A percentile compares a stretch with the other conserved stretches of the same genome.
phyloP scores from a whole-genome alignment of 139 green algal species.

The Pleodorina starrii region DNA sequence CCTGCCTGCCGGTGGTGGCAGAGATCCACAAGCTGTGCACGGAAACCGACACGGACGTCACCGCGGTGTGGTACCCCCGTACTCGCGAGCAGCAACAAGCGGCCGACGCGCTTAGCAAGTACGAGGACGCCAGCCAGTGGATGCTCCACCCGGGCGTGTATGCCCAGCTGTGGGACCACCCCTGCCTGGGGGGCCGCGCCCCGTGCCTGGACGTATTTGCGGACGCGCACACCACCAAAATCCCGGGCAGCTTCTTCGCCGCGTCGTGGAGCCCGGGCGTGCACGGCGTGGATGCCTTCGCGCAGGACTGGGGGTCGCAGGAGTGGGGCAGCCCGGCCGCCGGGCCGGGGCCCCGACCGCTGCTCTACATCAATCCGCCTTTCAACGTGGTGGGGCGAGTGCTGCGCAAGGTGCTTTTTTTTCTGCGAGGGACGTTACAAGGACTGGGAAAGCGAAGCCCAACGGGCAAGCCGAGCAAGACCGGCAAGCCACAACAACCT shows the following conservation, averaged over 20 bases:
- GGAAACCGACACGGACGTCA: background rate
- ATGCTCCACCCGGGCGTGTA: background rate
- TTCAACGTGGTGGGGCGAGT: background rate
- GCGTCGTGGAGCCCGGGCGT: too few relatives aligned
- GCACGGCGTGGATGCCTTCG: background rate
- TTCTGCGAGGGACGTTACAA: too few relatives aligned
- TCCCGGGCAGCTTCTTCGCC: too few relatives aligned
- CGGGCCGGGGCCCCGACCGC: background rate
- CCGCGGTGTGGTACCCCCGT: background rate
- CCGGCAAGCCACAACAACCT: too few relatives aligned
- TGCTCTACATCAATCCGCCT: slow-evolving; percentile 1
- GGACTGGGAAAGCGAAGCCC: too few relatives aligned
- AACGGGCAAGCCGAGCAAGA: too few relatives aligned
- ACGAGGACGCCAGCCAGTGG: background rate
- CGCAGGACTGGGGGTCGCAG: background rate
- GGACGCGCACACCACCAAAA: too few relatives aligned
- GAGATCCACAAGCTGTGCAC: background rate
- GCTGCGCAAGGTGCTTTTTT: background rate
- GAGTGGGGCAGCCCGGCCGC: too few relatives aligned
- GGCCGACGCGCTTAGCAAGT: slow-evolving; percentile 7
- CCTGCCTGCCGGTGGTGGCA: background rate
- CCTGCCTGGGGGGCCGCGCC: background rate
- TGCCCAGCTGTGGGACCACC: background rate
- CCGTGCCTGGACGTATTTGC: too few relatives aligned
- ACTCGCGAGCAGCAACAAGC: background rate